Evolutionary conservation across 257 asterid species (phyloP).

Genomic region (Rhazya stricta): DNA sequence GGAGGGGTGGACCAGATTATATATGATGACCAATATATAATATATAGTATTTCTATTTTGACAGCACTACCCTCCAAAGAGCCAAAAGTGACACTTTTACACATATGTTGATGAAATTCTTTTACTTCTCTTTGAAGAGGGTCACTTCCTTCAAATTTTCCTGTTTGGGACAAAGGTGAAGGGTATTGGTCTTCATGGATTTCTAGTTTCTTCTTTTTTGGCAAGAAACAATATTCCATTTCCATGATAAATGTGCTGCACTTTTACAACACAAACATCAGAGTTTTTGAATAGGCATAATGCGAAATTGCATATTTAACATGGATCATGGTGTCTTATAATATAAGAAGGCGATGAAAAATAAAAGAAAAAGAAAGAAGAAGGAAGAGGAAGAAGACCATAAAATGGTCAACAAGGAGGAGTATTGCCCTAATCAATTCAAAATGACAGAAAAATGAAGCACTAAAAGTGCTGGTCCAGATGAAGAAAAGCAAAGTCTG

Average conservation of each 20-base stretch:
- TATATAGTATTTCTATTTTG: too few species aligned
- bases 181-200: too few species aligned
- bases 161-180: too few species aligned
- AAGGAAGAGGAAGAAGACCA: background rate
- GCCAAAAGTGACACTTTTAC: background rate
- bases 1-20: too few species aligned
- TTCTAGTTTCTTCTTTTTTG: background rate
- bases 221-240: background rate
- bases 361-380: background rate
- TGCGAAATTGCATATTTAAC: background rate
- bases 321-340: background rate
- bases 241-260: too few species aligned
- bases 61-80: background rate
- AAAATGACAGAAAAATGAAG: background rate
- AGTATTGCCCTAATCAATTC: constrained; percentile 2
- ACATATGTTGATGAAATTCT: background rate
- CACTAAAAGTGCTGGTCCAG: background rate
- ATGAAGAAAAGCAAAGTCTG: constrained; percentile 12
- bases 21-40: too few species aligned
- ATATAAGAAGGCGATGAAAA: background rate
- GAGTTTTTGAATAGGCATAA: too few species aligned
- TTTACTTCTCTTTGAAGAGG: background rate
- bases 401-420: background rate
- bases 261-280: background rate
- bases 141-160: background rate